A percentile compares a stretch with the other conserved stretches of the same genome.
Evolutionary conservation across 1,284 basidiomycete genomes (phyloP).

Genomic region (Phylloporus sp.): DNA sequence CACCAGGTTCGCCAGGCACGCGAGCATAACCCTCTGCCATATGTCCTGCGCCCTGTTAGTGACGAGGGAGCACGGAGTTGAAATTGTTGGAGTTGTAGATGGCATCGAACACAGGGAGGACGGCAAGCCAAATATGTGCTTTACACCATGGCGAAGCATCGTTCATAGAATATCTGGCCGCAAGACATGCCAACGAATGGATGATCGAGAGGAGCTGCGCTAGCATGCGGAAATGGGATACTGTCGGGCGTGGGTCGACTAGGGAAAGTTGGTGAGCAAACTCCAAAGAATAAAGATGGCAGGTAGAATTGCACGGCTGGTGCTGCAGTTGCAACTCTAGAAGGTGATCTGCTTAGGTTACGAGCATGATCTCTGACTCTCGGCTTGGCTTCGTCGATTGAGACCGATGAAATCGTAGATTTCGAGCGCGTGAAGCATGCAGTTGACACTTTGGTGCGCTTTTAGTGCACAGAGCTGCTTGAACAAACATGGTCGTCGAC

Average conservation of each 20-base stretch:
- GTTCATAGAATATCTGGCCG: conserved; percentile 99
- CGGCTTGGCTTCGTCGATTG: conserved; percentile 70
- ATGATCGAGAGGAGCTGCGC: conserved; percentile 60
- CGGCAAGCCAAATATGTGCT: conserved; percentile 97
- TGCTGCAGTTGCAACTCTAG: conserved; percentile 58
- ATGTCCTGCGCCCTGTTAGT: conserved; percentile 98
- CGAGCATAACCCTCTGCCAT: conserved; percentile 99
- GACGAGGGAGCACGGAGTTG: conserved; percentile 93
- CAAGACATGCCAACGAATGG: conserved; percentile 94
- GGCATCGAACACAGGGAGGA: conserved; percentile 98
- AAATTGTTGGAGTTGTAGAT: conserved; percentile 97
- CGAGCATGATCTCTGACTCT: conserved; percentile 72
- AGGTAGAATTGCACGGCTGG: conserved; percentile 52
- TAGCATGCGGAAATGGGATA: conserved; percentile 49
- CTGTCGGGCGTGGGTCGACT: conserved; percentile 70
- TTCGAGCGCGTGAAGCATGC: conserved; percentile 52
- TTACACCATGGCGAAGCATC: conserved; percentile 97
- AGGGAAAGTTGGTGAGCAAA: conserved; percentile 13
- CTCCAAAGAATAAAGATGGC: conserved; percentile 9
- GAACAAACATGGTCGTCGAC: conserved; percentile 36
- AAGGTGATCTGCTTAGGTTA: conserved; percentile 70
- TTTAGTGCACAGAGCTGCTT: conserved; percentile 47
- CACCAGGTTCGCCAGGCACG: conserved; percentile 96
- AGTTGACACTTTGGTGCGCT: conserved; percentile 47
- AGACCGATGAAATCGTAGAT: conserved; percentile 53